These are phyloP conservation scores for Periconia macrospinosa DNA, from an alignment of 2,329 filamentous ascomycete species.

Conservation along the genomic window DNA sequence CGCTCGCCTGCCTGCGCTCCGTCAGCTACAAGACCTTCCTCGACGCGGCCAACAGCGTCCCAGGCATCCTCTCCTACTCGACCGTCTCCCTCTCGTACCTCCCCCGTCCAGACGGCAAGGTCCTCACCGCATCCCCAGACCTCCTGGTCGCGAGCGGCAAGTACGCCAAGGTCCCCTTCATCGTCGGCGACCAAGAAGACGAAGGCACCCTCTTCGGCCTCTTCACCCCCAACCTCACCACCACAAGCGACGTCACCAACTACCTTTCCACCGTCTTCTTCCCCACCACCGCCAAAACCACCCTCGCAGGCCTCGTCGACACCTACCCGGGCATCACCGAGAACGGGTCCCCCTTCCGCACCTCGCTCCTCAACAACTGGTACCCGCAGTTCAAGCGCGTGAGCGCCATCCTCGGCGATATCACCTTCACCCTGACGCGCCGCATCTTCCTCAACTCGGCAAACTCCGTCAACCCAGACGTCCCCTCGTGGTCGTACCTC, in stretches of 20 bases:
- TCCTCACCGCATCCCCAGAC: slow-evolving; percentile 66
- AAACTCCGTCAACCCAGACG: slow-evolving; percentile 52
- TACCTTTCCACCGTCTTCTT: slow-evolving; percentile 69
- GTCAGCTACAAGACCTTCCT: slow-evolving; percentile 55
- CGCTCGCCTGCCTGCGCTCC: slow-evolving; percentile 52
- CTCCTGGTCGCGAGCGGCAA: slow-evolving; percentile 55
- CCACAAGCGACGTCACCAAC: slow-evolving; percentile 57
- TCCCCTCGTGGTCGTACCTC: slow-evolving; percentile 75
- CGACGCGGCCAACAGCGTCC: slow-evolving; percentile 69
- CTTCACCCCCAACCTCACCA: slow-evolving; percentile 69
- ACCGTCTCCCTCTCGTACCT: slow-evolving; percentile 73
- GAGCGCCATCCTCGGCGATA: slow-evolving; percentile 73
- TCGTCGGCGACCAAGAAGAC: slow-evolving; percentile 76
- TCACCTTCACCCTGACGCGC: slow-evolving; percentile 73
- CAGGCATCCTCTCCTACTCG: slow-evolving; percentile 66
- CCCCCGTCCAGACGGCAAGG: slow-evolving; percentile 70
- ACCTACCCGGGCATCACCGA: slow-evolving; percentile 62
- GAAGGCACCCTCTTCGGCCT: slow-evolving; percentile 76
- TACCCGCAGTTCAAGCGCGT: slow-evolving; percentile 79
- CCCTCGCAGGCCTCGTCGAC: slow-evolving; percentile 60
- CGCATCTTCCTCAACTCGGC: slow-evolving; percentile 62
- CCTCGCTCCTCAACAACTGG: slow-evolving; percentile 66
- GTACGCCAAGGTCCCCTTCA: slow-evolving; percentile 64
- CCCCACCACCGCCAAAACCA: slow-evolving; percentile 52
- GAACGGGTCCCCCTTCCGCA: slow-evolving; percentile 73